These are phyloP conservation scores for Candida pseudofarinosa DNA, from an alignment of 805 yeast species.

Conservation along the genomic window DNA sequence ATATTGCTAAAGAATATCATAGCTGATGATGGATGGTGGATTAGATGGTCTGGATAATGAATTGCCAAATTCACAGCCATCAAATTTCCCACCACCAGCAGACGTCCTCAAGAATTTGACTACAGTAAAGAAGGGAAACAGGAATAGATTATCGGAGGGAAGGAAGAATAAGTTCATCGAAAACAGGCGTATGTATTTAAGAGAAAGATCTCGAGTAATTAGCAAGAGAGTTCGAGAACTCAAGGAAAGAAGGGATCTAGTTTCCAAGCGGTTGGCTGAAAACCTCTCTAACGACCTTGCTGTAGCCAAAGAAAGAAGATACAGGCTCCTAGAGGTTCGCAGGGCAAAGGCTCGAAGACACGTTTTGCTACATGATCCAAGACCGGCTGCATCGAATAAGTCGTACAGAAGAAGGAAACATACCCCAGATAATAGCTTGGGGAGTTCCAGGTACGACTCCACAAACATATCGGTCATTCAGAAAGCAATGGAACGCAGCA, in stretches of 20 bases:
- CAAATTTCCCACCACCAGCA: conserved; percentile 4
- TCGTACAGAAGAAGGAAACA: background rate
- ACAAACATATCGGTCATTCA: background rate
- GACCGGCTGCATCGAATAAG: background rate
- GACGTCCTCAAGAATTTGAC: conserved; percentile 9
- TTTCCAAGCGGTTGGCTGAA: conserved; percentile 2
- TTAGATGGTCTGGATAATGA: background rate
- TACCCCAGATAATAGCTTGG: background rate
- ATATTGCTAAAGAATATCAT: background rate
- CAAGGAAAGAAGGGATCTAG: conserved; percentile 2
- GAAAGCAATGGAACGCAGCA: background rate
- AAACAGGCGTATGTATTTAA: conserved; percentile 5
- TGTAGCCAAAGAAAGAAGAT: conserved; percentile 7
- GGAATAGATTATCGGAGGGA: conserved; percentile 1
- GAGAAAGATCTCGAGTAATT: conserved; percentile 5
- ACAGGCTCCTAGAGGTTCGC: conserved; percentile 3
- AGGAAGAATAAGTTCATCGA: conserved; percentile 7
- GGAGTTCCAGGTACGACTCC: background rate
- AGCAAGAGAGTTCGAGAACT: conserved; percentile 5
- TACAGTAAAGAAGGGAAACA: conserved; percentile 3
- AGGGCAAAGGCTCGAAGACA: conserved; percentile 5
- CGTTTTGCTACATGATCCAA: background rate
- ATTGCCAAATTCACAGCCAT: background rate
- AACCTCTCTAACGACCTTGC: conserved; percentile 6
- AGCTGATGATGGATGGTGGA: background rate